A percentile compares a stretch with the other conserved stretches of the same genome.
phyloP scores from a whole-genome alignment of 495 filamentous ascomycete species.

The Amniculicola lignicola region DNA sequence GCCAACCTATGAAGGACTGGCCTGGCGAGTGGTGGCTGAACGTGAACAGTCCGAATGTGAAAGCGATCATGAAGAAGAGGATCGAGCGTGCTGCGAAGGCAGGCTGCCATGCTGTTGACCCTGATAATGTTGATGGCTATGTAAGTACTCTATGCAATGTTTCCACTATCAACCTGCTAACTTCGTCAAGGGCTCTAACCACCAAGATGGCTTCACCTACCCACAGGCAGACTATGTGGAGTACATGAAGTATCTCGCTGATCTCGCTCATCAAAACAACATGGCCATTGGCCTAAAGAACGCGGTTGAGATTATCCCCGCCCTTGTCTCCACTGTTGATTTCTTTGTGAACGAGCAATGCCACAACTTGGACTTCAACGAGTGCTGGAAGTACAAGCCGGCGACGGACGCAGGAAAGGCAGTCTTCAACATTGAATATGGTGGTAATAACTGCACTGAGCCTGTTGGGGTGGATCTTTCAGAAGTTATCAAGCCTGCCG shows the following conservation, averaged over 20 bases:
- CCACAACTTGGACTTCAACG: constrained; percentile 49
- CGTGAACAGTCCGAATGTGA: constrained; percentile 53
- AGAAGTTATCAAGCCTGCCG: too few relatives aligned
- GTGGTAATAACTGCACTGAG: too few relatives aligned
- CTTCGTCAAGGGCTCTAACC: not conserved
- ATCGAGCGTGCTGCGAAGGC: constrained; percentile 55
- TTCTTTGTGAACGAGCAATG: constrained; percentile 74
- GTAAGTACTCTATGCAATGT: constrained; percentile 29
- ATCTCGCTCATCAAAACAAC: constrained; percentile 46
- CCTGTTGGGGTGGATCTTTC: too few relatives aligned
- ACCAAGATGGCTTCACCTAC: constrained; percentile 54
- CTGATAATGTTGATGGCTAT: constrained; percentile 70
- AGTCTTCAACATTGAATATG: constrained; percentile 70
- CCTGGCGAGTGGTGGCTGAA: constrained; percentile 65
- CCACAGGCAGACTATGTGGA: constrained; percentile 51
- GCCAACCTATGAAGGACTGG: constrained; percentile 52
- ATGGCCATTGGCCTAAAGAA: constrained; percentile 65
- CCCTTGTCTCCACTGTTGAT: constrained; percentile 55
- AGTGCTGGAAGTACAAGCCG: constrained; percentile 53
- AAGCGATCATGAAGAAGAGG: constrained; percentile 58
- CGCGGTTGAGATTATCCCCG: constrained; percentile 53
- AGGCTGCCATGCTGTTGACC: constrained; percentile 69
- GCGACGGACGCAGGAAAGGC: constrained; percentile 58
- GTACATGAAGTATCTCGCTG: constrained; percentile 58
- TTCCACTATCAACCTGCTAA: not conserved